Evolutionary conservation across 2,329 filamentous ascomycete genomes (phyloP).

Genomic region (Tothia fuscella): DNA sequence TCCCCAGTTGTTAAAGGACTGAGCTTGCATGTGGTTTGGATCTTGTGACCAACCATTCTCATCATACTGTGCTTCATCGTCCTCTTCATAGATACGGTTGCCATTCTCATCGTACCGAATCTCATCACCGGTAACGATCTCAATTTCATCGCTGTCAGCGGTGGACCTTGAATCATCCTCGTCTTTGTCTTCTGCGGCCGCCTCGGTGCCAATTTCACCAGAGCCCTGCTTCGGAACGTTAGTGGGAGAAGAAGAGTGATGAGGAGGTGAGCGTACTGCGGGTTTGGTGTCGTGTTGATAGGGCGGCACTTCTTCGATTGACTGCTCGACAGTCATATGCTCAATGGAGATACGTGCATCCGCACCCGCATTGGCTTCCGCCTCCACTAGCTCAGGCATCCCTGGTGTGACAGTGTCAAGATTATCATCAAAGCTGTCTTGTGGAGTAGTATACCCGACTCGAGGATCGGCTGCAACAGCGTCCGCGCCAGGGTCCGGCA

Average conservation of each 20-base stretch:
- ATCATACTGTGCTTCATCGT: conserved; percentile 2
- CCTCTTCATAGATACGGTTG: conserved; percentile 2
- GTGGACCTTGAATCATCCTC: conserved; percentile 1
- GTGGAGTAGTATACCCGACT: background rate
- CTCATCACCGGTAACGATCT: conserved; percentile 8
- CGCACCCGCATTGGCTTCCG: too few relatives aligned
- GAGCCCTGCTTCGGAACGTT: too few relatives aligned
- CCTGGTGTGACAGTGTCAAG: background rate
- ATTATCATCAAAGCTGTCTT: background rate
- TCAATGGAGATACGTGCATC: too few relatives aligned
- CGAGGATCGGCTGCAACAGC: background rate
- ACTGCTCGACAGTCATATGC: background rate
- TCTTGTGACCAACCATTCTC: conserved; percentile 3
- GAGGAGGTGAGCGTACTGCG: too few relatives aligned
- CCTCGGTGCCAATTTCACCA: background rate
- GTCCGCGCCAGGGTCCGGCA: background rate
- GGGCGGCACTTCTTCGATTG: background rate
- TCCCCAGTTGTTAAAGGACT: background rate
- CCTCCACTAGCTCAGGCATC: too few relatives aligned
- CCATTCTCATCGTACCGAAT: background rate
- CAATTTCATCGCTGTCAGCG: conserved; percentile 4
- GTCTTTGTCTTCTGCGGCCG: conserved; percentile 2
- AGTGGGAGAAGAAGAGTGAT: too few relatives aligned
- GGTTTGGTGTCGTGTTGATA: too few relatives aligned
- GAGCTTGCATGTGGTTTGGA: conserved; percentile 1